Evolutionary conservation across 495 filamentous ascomycete species (phyloP).

Genomic region (Podospora didyma): DNA sequence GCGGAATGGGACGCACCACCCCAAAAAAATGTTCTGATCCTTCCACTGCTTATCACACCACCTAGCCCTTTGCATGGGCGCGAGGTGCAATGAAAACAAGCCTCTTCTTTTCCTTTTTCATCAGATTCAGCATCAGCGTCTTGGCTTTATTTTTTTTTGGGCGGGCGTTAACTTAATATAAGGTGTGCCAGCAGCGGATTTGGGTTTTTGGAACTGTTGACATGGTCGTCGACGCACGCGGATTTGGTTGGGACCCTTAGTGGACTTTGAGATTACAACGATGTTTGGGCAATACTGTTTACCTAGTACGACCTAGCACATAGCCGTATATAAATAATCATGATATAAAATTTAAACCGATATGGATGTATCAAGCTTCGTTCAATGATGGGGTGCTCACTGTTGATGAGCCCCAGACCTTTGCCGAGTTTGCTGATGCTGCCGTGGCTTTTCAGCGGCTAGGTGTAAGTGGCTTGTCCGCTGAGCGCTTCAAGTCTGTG

Average conservation of each 20-base stretch:
- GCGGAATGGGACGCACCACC: no score
- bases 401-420: not conserved
- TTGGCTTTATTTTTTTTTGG: conserved; percentile 13
- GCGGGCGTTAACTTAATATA: conserved; percentile 8
- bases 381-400: not conserved
- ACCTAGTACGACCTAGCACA: conserved; percentile 4
- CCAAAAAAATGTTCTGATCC: no score
- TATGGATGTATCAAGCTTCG: not conserved
- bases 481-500: no score
- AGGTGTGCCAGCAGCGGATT: not conserved
- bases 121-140: conserved; percentile 26
- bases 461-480: no score
- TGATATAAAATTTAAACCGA: not conserved
- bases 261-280: not conserved
- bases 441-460: no score
- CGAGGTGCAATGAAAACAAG: conserved; percentile 3
- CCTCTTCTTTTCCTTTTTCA: conserved; percentile 4
- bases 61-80: not conserved
- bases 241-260: not conserved
- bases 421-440: no score
- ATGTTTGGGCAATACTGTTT: conserved; percentile 7
- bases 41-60: no score
- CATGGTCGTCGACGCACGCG: not conserved
- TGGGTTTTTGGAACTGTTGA: not conserved
- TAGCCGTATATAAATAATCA: conserved; percentile 7